Base-by-base conservation (phyloP, 2,329 filamentous ascomycete species). In the Cercospora sp. region DNA sequence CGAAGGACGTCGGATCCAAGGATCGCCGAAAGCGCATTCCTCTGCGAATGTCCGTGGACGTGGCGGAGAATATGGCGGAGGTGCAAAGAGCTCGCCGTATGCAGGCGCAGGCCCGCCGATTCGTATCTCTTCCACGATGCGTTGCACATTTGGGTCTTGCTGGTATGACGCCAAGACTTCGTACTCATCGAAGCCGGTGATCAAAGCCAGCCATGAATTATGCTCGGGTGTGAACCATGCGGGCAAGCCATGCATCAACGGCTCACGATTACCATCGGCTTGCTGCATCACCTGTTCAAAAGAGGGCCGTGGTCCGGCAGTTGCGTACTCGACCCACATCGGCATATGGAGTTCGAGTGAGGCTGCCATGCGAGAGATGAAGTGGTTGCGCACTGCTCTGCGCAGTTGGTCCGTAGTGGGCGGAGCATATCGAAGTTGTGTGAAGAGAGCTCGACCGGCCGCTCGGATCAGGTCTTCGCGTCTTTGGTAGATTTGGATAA, bases 211-310 rank as follows among this genome's bases (percentile, higher is more conserved):
- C 62, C 62, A 64, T 10, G 7, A 28, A 31, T 64, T 64, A 31
- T 64, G 62, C 51, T 58, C 18, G 9, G 62, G 7, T 33, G 33
- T 42, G n/a, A 64, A 64, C 51, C 53, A 64, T 23, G 51, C 33
- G 4, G 62, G 62, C 20, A 42, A 40, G 10, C 60, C 60, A 18
- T 33, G 33, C 28, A 42, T 51, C 60, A 62, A 5, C 13, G 60
- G 60, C 42, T 62, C 60, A 6, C 28, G 36, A 26, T 20, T 28
- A 9, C 23, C 42, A 28, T 62, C 60, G 40, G 26, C 28, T 45
- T 62, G 28, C 6, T 30, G 60, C 33, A 59, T 36, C 10, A 59
- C 16, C 40, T 62, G 36, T 51, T 31, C 36, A 9, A 13, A 10
- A 12, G 20, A 26, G 20, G 33, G 60, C n/a, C 40, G 26, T 62